Base-by-base conservation (phyloP, 2,329 filamentous ascomycete species). In the Fusarium sacchari region DNA sequence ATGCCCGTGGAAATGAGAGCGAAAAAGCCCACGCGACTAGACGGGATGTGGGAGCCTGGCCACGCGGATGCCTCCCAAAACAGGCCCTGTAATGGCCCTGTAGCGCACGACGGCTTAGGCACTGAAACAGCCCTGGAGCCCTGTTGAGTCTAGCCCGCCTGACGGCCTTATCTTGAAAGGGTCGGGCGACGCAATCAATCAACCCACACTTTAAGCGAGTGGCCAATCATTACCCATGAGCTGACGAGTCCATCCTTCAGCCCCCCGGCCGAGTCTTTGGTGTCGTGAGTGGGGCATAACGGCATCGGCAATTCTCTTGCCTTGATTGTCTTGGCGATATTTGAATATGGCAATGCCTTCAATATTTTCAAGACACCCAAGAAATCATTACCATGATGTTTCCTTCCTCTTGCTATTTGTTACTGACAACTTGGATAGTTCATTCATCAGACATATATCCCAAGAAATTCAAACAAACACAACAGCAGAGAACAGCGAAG, bases 171-270 rank as follows among this genome's bases (percentile, higher is more conserved):
- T 57, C 60, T 58, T 44, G 52, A 20, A 46, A 66, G 63, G 69
- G 57, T 37, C 57, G 34, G 39, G 69, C 71, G 69, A 64, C 76
- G 76, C 74, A 76, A 75, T 65, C 73, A 66, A 69, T 69, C 65
- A 64, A 66, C 44, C 73, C 73, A 68, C 58, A 26, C 60, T 39
- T 17, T 22, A 13, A 18, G 32, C 34, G 42, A 32, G 24, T 24
- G 57, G 60, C 77, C 81, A 82, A 82, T 81, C 69, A 78, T 56
- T 43, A 44, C 39, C 56, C 58, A 68, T 49, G 50, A 79, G 81
- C 79, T 82, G 78, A 82, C 81, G 81, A 82, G 80, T 79, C 78
- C 76, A 69, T 67, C 69, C 64, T 67, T 72, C 73, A 72, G 64
- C 67, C 76, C 75, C 71, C 71, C 42, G 22, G 55, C 58, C 43